These are phyloP conservation scores for Phytophthora foliorum DNA, from an alignment of 352 stramenopile genomes.

Conservation along the genomic window DNA sequence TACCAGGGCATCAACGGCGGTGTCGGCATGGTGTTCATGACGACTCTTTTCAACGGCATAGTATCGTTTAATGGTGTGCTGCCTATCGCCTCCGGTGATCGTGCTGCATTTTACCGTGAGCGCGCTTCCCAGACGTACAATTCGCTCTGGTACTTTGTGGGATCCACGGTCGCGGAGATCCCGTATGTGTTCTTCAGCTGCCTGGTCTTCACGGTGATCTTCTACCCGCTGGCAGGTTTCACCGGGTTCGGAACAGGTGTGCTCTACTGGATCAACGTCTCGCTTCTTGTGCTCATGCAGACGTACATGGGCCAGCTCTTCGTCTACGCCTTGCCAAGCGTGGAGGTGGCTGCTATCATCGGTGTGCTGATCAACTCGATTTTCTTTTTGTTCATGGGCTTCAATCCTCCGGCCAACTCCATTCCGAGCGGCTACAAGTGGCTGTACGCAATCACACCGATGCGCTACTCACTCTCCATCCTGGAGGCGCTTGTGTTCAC, in stretches of 20 bases:
- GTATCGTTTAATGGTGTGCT: slow-evolving; percentile 33
- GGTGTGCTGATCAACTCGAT: slow-evolving; percentile 33
- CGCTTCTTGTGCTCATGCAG: slow-evolving; percentile 43
- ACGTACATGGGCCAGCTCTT: slow-evolving; percentile 45
- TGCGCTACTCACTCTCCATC: slow-evolving; percentile 33
- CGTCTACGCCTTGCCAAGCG: slow-evolving; percentile 27
- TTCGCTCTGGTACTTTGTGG: slow-evolving; percentile 81
- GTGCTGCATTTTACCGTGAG: slow-evolving; percentile 84
- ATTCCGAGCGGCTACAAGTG: slow-evolving; percentile 35
- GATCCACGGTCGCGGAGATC: slow-evolving; percentile 83
- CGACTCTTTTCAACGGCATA: slow-evolving; percentile 62
- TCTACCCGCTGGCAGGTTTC: slow-evolving; percentile 52
- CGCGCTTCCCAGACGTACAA: slow-evolving; percentile 93
- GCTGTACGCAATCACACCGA: slow-evolving; percentile 34
- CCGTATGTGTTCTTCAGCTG: slow-evolving; percentile 55
- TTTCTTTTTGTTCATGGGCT: slow-evolving; percentile 38
- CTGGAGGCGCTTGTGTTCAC: slow-evolving; percentile 39
- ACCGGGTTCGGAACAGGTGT: slow-evolving; percentile 32
- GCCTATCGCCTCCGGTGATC: slow-evolving; percentile 59
- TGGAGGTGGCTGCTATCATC: slow-evolving; percentile 35
- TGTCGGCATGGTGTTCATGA: slow-evolving; percentile 83
- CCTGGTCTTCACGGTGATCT: slow-evolving; percentile 41
- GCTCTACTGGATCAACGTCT: slow-evolving; percentile 41
- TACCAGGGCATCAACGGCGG: slow-evolving; percentile 42
- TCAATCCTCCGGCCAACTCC: slow-evolving; percentile 31